These are phyloP conservation scores for Magnusiomyces sp. DNA, from an alignment of 1,139 yeast genomes.

Conservation along the genomic window DNA sequence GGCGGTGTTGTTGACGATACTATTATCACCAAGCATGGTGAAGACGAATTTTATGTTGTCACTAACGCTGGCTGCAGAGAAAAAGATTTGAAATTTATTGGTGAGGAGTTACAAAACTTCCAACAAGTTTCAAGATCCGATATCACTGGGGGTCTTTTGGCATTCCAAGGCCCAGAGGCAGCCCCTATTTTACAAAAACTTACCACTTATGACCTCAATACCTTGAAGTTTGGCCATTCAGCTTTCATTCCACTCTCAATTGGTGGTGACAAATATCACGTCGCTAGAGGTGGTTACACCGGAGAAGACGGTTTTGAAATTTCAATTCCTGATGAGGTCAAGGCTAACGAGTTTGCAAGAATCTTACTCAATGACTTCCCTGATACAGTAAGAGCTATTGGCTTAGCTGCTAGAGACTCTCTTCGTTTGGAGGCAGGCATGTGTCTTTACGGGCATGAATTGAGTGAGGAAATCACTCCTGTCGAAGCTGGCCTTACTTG, in stretches of 20 bases:
- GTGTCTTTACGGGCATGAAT: constrained; percentile 94
- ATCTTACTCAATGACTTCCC: constrained; percentile 48
- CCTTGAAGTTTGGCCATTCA: constrained; percentile 69
- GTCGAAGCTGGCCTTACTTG: constrained; percentile 82
- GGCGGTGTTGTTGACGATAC: constrained; percentile 88
- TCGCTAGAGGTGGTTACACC: constrained; percentile 93
- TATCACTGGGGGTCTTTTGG: constrained; percentile 71
- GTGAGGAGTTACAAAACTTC: constrained; percentile 41
- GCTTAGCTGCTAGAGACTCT: constrained; percentile 95
- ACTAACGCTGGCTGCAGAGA: constrained; percentile 94
- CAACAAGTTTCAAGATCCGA: constrained; percentile 47
- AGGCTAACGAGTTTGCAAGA: constrained; percentile 56
- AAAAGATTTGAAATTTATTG: constrained; percentile 62
- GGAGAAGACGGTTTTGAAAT: constrained; percentile 98
- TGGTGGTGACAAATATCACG: constrained; percentile 42
- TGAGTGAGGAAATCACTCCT: constrained; percentile 74
- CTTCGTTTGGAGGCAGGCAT: constrained; percentile 94
- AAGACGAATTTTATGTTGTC: constrained; percentile 78
- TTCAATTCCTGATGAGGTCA: constrained; percentile 56
- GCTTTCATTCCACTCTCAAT: constrained; percentile 45
- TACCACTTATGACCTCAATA: constrained; percentile 49
- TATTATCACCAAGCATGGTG: constrained; percentile 75
- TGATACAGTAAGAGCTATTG: constrained; percentile 69
- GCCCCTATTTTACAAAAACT: constrained; percentile 55
- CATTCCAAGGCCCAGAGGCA: constrained; percentile 88